Evolutionary conservation across 352 stramenopile genomes (phyloP).

Genomic region (Globisporangium cystogenes): DNA sequence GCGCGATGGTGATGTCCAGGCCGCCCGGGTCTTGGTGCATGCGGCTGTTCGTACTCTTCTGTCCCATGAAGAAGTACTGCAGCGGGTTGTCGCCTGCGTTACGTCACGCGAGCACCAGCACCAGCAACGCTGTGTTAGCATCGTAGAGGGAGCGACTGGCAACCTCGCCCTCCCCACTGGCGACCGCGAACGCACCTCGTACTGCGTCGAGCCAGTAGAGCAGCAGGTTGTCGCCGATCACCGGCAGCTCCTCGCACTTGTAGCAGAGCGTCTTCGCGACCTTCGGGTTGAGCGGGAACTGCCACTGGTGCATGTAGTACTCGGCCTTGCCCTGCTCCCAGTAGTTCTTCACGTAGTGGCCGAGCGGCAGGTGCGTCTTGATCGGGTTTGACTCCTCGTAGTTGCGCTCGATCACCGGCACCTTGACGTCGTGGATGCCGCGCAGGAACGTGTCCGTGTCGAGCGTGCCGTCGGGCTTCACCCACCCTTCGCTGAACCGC

Average conservation of each 20-base stretch:
- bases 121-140: too few species aligned
- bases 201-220: slow-evolving; percentile 89
- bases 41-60: slow-evolving; percentile 81
- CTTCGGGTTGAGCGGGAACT: slow-evolving; percentile 86
- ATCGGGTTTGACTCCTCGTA: slow-evolving; percentile 76
- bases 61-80: slow-evolving; percentile 96
- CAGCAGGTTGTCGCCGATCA: slow-evolving; percentile 90
- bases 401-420: slow-evolving; percentile 72
- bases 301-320: slow-evolving; percentile 95
- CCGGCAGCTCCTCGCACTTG: slow-evolving; percentile 83
- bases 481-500: slow-evolving; percentile 60
- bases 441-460: slow-evolving; percentile 53
- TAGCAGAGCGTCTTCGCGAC: slow-evolving; percentile 74
- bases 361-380: slow-evolving; percentile 61
- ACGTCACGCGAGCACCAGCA: too few species aligned
- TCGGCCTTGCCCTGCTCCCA: slow-evolving; percentile 73
- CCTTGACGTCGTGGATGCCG: slow-evolving; percentile 74
- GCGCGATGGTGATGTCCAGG: slow-evolving; percentile 91
- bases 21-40: slow-evolving; percentile 90
- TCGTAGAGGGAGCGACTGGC: too few species aligned
- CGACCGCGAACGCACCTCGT: slow-evolving; percentile 38
- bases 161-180: too few species aligned
- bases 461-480: slow-evolving; percentile 47
- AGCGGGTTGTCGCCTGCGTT: slow-evolving; percentile 75
- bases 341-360: slow-evolving; percentile 78